Base-by-base conservation (phyloP, 805 yeast species). In the Candida broadrunensis region DNA sequence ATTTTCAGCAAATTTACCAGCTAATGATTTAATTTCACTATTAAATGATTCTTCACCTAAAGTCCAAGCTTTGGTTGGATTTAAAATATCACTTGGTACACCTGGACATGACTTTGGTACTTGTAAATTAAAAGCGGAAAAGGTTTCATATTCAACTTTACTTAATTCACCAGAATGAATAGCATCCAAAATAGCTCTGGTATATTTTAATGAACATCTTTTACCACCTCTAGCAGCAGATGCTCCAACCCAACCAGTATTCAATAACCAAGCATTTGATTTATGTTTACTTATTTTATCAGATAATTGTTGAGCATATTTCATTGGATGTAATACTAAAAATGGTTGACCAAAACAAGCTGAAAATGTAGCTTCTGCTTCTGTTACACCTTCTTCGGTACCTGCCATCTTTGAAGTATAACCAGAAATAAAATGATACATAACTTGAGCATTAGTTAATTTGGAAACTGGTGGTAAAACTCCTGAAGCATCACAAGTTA, bases 371-470 rank as follows among this genome's bases (percentile, higher is more conserved):
- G 97, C 96, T 69, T 87, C 89, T 47, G 99, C 98, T 73, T 91
- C 97, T 48, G 97, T 90, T 51, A 91, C 88, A 70, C 99, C 99
- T 67, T 88, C 95, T 73, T 91, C 99, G 39, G 99, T 91, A 67
- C 98, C 98, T 47, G 99, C 97, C 96, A 91, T 91, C 81, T 93
- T 91, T 42, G 98, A 91, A 47, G 99, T 91, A 80, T 91, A 91
- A 59, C 99, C 99, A 49, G 96, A 85, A 56, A 91, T 91, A 73
- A 91, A 91, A 73, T 91, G 98, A 79, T 93, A 91, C 98, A 93
- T 91, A 51, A 91, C 98, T 73, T 91, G 98, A 55, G 91, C 87
- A 61, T 88, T 88, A 31, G 95, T 78, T 65, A 91, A 80, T 70
- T 84, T 88, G 49, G 97, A 89, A 49, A 91, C 95, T 49, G 98